Evolutionary conservation across 208 protist species (phyloP).

Genomic region (Crithidia brevicula): DNA sequence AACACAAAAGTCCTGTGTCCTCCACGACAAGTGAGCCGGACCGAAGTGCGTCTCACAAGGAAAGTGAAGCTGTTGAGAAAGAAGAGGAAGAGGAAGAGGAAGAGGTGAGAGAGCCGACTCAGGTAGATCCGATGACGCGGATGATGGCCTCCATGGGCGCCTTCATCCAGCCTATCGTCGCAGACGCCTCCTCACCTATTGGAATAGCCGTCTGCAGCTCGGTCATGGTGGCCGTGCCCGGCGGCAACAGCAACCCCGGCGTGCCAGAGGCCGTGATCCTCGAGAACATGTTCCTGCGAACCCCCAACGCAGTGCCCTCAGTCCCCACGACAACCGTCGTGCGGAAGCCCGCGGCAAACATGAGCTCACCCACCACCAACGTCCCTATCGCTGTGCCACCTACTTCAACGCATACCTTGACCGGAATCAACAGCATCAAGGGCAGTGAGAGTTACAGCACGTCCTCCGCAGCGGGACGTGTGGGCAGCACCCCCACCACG

Average conservation of each 20-base stretch:
- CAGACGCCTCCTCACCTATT: constrained; percentile 23
- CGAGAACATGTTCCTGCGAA: constrained; percentile 34
- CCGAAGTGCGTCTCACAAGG: too few relatives aligned
- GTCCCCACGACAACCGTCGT: neutral
- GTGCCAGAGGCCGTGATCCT: constrained; percentile 39
- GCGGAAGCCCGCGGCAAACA: too few relatives aligned
- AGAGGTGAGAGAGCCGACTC: constrained; percentile 3
- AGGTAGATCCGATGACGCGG: constrained; percentile 14
- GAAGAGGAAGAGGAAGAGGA: neutral
- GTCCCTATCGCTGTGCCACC: too few relatives aligned
- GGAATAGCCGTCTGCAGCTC: constrained; percentile 30
- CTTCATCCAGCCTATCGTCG: constrained; percentile 36
- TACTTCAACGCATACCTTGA: too few relatives aligned
- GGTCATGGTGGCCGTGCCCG: constrained; percentile 29
- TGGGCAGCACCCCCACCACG: too few relatives aligned
- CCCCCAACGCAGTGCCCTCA: constrained; percentile 15
- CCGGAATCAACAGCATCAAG: too few relatives aligned
- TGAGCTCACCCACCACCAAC: too few relatives aligned
- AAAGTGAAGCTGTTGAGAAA: too few relatives aligned
- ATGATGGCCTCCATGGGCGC: constrained; percentile 51
- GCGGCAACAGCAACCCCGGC: constrained; percentile 30
- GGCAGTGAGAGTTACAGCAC: too few relatives aligned
- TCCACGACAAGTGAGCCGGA: too few relatives aligned
- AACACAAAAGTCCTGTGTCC: too few relatives aligned
- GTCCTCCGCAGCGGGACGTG: too few relatives aligned